Evolutionary conservation across 495 filamentous ascomycete genomes (phyloP).

Genomic region (Talaromyces stipitatus): DNA sequence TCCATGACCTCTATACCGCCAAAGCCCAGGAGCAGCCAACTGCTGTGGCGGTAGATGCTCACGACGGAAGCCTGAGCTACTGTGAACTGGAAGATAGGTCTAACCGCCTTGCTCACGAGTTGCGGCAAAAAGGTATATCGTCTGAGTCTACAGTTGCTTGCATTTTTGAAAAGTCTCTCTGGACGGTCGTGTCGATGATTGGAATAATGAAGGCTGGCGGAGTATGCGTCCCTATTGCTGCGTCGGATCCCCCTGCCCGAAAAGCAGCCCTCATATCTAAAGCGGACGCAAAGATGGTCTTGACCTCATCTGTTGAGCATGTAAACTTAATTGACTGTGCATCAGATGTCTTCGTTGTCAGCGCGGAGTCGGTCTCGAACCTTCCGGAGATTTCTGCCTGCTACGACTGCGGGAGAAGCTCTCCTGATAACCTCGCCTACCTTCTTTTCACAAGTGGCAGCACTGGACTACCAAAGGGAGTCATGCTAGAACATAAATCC

Average conservation of each 20-base stretch:
- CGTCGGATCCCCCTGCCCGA: slow-evolving; percentile 26
- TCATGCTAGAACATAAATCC: slow-evolving; percentile 41
- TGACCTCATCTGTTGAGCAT: slow-evolving; percentile 18
- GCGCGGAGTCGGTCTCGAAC: not conserved
- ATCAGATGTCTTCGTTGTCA: too few relatives aligned
- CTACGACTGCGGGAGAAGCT: slow-evolving; percentile 9
- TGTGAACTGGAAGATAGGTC: slow-evolving; percentile 30
- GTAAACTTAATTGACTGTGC: slow-evolving; percentile 2
- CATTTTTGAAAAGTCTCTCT: slow-evolving; percentile 40
- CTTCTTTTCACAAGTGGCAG: slow-evolving; percentile 46
- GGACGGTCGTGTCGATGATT: slow-evolving; percentile 35
- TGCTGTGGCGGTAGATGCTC: slow-evolving; percentile 27
- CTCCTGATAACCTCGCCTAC: slow-evolving; percentile 24
- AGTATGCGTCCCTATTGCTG: slow-evolving; percentile 29
- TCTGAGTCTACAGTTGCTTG: slow-evolving; percentile 26
- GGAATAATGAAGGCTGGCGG: slow-evolving; percentile 36
- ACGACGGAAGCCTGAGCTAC: slow-evolving; percentile 41
- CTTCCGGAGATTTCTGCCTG: not conserved
- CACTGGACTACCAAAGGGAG: slow-evolving; percentile 47
- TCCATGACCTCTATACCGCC: too few relatives aligned
- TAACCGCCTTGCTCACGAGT: slow-evolving; percentile 17
- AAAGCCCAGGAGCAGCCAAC: too few relatives aligned
- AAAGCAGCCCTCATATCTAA: slow-evolving; percentile 28
- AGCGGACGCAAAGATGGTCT: slow-evolving; percentile 23
- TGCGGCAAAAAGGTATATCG: slow-evolving; percentile 19